Percentiles rank a stretch among this genome's conserved stretches.
Evolutionary conservation across 495 filamentous ascomycete genomes (phyloP).

Genomic region (Trichoderma virens): DNA sequence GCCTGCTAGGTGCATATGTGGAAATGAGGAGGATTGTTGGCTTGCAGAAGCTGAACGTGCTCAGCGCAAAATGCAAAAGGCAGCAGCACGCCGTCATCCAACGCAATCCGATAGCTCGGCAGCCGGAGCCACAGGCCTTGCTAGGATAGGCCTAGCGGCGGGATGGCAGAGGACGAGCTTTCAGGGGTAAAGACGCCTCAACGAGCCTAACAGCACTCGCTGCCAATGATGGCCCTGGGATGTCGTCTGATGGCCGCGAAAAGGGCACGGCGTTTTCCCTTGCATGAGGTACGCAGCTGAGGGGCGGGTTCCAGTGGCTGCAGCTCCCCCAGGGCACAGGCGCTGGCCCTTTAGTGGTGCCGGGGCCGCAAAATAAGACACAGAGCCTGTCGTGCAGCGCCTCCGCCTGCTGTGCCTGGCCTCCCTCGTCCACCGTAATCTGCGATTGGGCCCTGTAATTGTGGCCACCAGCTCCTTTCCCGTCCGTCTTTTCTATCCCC

Average conservation of each 20-base stretch:
- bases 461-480: neutral
- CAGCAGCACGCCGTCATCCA: neutral
- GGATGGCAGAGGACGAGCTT: neutral
- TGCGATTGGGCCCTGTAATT: constrained; percentile 1
- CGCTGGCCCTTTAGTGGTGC: neutral
- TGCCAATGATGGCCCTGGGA: neutral
- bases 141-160: neutral
- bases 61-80: neutral
- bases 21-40: neutral
- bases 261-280: neutral
- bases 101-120: constrained; percentile 3
- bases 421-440: constrained; percentile 3
- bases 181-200: constrained; percentile 1
- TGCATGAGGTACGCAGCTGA: neutral
- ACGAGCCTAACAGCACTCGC: neutral
- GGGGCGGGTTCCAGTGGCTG: neutral
- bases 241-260: neutral
- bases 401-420: constrained; percentile 1
- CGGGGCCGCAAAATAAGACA: neutral
- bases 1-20: neutral
- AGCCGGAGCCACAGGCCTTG: neutral
- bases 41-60: neutral
- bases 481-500: neutral
- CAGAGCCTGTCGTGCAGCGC: neutral
- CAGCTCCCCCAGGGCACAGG: neutral